Conservation (phyloP, 371 early-diverging fungal species). For the Mucor indicus region DNA sequence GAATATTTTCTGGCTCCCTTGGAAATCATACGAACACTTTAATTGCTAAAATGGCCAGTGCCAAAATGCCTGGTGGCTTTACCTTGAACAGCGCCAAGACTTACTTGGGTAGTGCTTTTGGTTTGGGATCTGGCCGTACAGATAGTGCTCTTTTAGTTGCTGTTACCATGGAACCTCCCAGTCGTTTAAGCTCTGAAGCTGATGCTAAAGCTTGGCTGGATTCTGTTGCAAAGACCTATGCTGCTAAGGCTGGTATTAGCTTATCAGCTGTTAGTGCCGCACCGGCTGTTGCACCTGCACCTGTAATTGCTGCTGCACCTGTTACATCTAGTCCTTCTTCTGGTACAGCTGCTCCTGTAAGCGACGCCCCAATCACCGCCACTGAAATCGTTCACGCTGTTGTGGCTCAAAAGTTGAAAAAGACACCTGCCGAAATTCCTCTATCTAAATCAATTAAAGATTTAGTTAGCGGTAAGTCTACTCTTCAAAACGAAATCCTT, state of each 20-base stretch:
- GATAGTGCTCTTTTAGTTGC: conserved; percentile 81
- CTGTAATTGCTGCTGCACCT: not conserved
- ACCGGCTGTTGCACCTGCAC: conserved; percentile 26
- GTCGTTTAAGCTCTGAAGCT: conserved; percentile 69
- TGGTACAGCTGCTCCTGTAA: conserved; percentile 26
- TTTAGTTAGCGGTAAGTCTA: conserved; percentile 93
- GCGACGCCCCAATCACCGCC: conserved; percentile 79
- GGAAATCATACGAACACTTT: conserved; percentile 81
- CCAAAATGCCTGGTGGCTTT: conserved; percentile 95
- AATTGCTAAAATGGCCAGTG: conserved; percentile 77
- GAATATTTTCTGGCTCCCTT: conserved; percentile 61
- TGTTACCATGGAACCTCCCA: conserved; percentile 67
- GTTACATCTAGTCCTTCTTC: conserved; percentile 2
- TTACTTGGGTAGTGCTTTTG: conserved; percentile 66
- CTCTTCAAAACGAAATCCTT: conserved; percentile 95
- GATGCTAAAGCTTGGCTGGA: conserved; percentile 91
- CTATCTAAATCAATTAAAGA: conserved; percentile 86
- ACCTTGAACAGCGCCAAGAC: conserved; percentile 75
- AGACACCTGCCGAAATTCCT: conserved; percentile 73
- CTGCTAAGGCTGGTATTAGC: conserved; percentile 73
- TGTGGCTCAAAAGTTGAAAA: conserved; percentile 93
- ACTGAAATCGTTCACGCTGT: conserved; percentile 76
- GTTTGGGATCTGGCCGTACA: conserved; percentile 80
- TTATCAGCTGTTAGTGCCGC: conserved; percentile 59
- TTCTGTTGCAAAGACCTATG: conserved; percentile 72